Evolutionary conservation across 495 filamentous ascomycete genomes (phyloP), one percentile per base, ranked within the genome.

Genomic region (Aspergillus sclerotioniger): DNA sequence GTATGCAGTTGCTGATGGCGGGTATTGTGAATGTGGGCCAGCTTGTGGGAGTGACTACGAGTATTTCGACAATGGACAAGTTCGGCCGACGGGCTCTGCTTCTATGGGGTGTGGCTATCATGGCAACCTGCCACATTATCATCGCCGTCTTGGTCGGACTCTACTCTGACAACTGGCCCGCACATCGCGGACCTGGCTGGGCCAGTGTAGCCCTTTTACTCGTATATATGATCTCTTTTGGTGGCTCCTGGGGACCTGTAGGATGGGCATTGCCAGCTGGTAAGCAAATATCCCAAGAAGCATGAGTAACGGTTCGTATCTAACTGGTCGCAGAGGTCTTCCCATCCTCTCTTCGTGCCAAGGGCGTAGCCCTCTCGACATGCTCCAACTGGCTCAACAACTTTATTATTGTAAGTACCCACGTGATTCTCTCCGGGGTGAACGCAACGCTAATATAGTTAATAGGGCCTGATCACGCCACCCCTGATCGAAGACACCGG

Each of bases 1-100:
- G 72, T 39, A 83, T 84, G 80, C 80, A 82, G 52, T 71, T 86
- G 8, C 73, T 82, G 54, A 82, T 86, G 75, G 82, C 81, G 6
- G 83, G 84, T 13, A 77, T 86, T 17, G 69, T 84, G 35, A 86
- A 86, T 55, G 64, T 85, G 13, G 69, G 74, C 19, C 82, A 86
- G 49, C 64, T 82, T 8, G 71, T 80, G 13, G 79, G 79, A 17
- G 76, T 80, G 0, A 62, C 64, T 17, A 76, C 69, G n/a, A 74
- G 68, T 60, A 51, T 82, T n/a, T 80, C 74, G 75, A 77, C 74
- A 0, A 79, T 82, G 74, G 78, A 82, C 44, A 67, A 64, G 9
- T 60, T 80, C 28, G 79, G 79, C 20, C 72, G 78, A 15, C 75
- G 78, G 29, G 71, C 73, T 15, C 62, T 83, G 9, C 64, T 83